phyloP scores from a whole-genome alignment of 306 rosid genomes.

The Vigna trinervia region DNA sequence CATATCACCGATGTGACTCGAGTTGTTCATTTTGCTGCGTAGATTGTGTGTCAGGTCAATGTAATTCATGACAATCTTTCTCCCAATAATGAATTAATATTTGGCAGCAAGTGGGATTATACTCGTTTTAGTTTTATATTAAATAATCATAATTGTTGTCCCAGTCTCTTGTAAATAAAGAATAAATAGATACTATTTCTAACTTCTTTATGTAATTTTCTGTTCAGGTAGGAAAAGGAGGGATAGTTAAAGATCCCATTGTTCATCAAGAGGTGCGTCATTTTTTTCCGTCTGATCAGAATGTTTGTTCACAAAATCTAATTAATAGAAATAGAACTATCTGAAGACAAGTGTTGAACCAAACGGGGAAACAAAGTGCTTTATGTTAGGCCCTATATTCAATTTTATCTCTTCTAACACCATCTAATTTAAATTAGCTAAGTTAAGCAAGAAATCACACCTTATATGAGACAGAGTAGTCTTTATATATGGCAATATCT shows the following conservation, averaged over 20 bases:
- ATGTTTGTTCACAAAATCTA: conserved; percentile 12
- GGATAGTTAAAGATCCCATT: conserved; percentile 61
- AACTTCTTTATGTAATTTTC: conserved; percentile 17
- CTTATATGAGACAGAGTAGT: conserved; percentile 2
- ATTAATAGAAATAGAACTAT: conserved; percentile 24
- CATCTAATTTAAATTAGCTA: background rate
- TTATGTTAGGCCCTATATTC: background rate
- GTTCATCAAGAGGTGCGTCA: conserved; percentile 62
- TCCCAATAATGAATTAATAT: background rate
- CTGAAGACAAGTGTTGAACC: conserved; percentile 4
- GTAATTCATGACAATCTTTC: background rate
- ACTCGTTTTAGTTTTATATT: background rate
- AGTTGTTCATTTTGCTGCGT: background rate
- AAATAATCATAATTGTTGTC: conserved; percentile 38
- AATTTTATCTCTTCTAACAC: background rate
- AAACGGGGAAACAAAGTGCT: background rate
- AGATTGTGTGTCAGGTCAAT: background rate
- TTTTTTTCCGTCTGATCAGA: conserved; percentile 26
- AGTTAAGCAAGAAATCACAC: background rate
- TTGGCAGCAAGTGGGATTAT: background rate
- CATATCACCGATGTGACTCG: background rate
- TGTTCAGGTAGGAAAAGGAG: conserved; percentile 63
- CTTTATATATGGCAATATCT: background rate
- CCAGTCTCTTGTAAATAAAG: conserved; percentile 23
- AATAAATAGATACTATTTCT: conserved; percentile 15